Conservation (phyloP, 225 moss, liverwort and hornwort genomes). For the Marchantia paleacea region DNA sequence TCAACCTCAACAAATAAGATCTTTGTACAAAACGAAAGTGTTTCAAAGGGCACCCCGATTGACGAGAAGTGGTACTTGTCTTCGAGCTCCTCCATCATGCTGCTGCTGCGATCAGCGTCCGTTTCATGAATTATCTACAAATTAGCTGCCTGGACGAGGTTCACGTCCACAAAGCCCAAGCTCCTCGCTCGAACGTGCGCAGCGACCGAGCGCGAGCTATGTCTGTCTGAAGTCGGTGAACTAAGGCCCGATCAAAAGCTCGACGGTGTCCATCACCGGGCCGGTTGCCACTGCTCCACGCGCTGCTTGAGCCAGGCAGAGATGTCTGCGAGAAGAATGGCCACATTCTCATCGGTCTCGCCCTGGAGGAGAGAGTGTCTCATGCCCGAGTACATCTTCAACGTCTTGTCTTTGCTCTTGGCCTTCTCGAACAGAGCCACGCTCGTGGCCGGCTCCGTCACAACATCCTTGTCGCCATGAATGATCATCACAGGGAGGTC, state of each 20-base stretch:
- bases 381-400: constrained; percentile 80
- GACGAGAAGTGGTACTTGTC: too few species aligned
- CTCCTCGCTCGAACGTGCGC: background rate
- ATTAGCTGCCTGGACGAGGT: background rate
- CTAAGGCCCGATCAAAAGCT: background rate
- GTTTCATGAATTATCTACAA: background rate
- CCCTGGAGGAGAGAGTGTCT: constrained; percentile 86
- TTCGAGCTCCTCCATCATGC: too few species aligned
- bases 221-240: background rate
- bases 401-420: constrained; percentile 74
- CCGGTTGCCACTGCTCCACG: constrained; percentile 37
- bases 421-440: constrained; percentile 62
- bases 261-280: background rate
- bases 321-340: constrained; percentile 72
- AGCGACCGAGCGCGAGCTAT: background rate
- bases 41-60: too few species aligned
- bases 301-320: constrained; percentile 69
- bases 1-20: too few species aligned
- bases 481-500: constrained; percentile 74
- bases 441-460: constrained; percentile 87
- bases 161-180: background rate
- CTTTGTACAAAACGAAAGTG: too few species aligned
- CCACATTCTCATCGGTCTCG: constrained; percentile 81
- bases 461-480: constrained; percentile 80
- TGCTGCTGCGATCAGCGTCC: background rate